Percentiles rank a stretch among this genome's conserved stretches.
phyloP scores from a whole-genome alignment of 1,139 yeast genomes.

The Arxiozyma heterogenica region DNA sequence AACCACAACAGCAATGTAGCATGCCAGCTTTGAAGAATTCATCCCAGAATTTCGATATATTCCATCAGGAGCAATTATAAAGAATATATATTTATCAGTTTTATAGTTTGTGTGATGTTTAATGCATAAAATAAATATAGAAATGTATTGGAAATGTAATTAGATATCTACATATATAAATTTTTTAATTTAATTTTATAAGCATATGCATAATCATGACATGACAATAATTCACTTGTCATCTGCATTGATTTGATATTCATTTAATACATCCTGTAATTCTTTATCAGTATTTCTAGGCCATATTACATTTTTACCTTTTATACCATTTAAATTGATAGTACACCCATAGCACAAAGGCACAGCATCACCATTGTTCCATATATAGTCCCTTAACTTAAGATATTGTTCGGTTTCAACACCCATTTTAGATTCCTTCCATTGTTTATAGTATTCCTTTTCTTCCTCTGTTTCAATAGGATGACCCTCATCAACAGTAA shows the following conservation, averaged over 20 bases:
- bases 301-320: conserved; percentile 43
- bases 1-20: neutral
- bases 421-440: conserved; percentile 25
- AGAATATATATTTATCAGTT: neutral
- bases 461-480: conserved; percentile 46
- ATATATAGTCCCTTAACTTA: conserved; percentile 13
- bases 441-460: conserved; percentile 30
- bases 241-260: conserved; percentile 42
- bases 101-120: neutral
- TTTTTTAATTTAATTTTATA: no score
- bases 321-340: conserved; percentile 45
- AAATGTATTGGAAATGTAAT: neutral
- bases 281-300: conserved; percentile 36
- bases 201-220: neutral
- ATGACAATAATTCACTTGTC: conserved; percentile 11
- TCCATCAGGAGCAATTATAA: conserved; percentile 9
- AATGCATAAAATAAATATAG: neutral
- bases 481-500: conserved; percentile 58
- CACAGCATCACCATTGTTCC: conserved; percentile 18
- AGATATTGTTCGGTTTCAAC: conserved; percentile 10
- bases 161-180: neutral
- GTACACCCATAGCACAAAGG: conserved; percentile 72
- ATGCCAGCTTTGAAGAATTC: neutral
- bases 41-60: conserved; percentile 20
- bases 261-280: conserved; percentile 37